These are phyloP conservation scores for Naematelia encephala DNA, from an alignment of 768 basidiomycete species.

Conservation along the genomic window DNA sequence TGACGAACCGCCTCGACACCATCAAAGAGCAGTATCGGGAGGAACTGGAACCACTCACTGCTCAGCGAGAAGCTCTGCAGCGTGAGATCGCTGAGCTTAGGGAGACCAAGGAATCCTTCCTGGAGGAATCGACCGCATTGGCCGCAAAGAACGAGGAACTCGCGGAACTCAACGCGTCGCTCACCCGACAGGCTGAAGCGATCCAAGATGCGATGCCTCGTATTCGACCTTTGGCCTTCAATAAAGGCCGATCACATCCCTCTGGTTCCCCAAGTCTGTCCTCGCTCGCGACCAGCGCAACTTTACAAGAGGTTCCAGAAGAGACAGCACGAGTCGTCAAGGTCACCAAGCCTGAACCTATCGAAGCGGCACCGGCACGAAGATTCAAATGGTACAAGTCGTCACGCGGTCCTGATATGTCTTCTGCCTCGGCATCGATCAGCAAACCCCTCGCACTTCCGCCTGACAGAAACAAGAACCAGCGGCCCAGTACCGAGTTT, in stretches of 20 bases:
- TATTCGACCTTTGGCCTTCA: constrained; percentile 26
- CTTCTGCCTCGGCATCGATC: constrained; percentile 42
- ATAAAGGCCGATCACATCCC: constrained; percentile 33
- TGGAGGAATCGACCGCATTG: constrained; percentile 87
- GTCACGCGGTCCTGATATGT: constrained; percentile 47
- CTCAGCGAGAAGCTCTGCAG: constrained; percentile 71
- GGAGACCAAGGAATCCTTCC: constrained; percentile 75
- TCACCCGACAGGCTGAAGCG: constrained; percentile 70
- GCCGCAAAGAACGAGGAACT: constrained; percentile 91
- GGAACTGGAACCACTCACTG: constrained; percentile 78
- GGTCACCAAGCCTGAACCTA: constrained; percentile 45
- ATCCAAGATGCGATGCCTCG: constrained; percentile 45
- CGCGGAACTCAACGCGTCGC: constrained; percentile 78
- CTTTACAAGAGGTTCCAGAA: constrained; percentile 49
- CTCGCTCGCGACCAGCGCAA: constrained; percentile 41
- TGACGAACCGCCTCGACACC: constrained; percentile 79
- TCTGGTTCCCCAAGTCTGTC: constrained; percentile 44
- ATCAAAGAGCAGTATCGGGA: constrained; percentile 82
- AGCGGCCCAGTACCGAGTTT: constrained; percentile 42
- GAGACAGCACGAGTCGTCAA: constrained; percentile 50
- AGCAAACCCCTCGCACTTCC: constrained; percentile 39
- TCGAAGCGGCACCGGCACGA: constrained; percentile 46
- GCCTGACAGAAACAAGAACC: constrained; percentile 21
- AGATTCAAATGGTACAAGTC: constrained; percentile 54
- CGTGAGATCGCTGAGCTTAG: constrained; percentile 84